Base-by-base conservation (phyloP, 1,139 yeast genomes). In the Candida sp. region DNA sequence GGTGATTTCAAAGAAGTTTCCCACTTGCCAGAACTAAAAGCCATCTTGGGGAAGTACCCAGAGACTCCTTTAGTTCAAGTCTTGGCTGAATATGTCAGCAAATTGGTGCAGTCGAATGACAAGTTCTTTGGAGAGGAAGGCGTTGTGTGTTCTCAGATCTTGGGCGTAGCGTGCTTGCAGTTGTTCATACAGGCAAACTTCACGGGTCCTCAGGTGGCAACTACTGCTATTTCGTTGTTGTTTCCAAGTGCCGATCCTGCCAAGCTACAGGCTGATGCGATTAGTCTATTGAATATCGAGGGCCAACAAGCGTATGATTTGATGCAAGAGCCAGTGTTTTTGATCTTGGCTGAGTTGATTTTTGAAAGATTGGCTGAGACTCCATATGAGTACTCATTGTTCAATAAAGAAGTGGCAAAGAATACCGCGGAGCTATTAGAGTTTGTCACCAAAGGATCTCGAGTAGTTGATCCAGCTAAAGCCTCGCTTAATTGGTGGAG, bases 401-500 rank as follows among this genome's bases (percentile, higher is more conserved):
- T 52, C 6, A 43, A 38, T 32, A 40, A 41, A 30, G 41, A 47
- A n/a, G 55, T 69, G 11, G 49, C 54, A 17, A 62, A 60, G 35
- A 52, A 53, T 22, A 58, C 57, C 1, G 48, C 54, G 4, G 59
- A 62, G 2, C 54, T 69, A 0, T 66, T 63, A 26, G 60, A 62
- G 35, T 47, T 63, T 57, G 11, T 63, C 65, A 7, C 69, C 52
- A 33, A 57, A 52, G 50, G 58, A 49, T 53, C 72, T 48, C 58
- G 62, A 23, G 46, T 55, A 33, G 50, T 44, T 17, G 66, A 69
- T 44, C 63, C 77, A 1, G 56, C 78, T 1, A 55, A 60, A 9
- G 87, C 88, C 1, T 72, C 86, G 2, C 68, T 79, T 3, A 72
- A 72, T 47, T 88, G 94, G 93, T 88, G 94, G 94, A 78, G 88